phyloP scores from a whole-genome alignment of 2,329 filamentous ascomycete species.

The Aspergillus eucalypticola region DNA sequence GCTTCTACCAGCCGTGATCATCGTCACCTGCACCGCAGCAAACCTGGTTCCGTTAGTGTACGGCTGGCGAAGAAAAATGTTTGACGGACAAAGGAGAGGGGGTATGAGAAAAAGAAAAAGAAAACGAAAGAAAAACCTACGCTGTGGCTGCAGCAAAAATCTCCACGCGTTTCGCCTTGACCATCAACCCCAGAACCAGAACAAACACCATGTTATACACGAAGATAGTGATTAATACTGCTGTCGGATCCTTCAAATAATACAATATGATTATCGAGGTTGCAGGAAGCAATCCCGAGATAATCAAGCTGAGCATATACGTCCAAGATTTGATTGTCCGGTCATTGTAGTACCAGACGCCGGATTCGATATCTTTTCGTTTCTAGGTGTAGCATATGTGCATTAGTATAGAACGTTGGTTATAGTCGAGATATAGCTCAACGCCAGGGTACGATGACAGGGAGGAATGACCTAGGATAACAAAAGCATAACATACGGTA shows the following conservation, averaged over 20 bases:
- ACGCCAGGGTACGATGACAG: not conserved
- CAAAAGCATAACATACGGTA: not conserved
- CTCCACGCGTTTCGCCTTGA: conserved; percentile 1
- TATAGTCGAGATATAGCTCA: not conserved
- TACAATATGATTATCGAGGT: not conserved
- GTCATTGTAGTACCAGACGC: not conserved
- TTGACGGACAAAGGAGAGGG: too few species aligned
- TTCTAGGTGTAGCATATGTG: not conserved
- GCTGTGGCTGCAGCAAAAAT: conserved; percentile 4
- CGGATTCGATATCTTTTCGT: not conserved
- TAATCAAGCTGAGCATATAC: not conserved
- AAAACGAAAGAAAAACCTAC: not conserved
- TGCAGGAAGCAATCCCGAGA: conserved; percentile 1
- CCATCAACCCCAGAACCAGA: conserved; percentile 3
- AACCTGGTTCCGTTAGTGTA: too few species aligned
- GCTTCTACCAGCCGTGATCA: too few species aligned
- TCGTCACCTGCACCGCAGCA: too few species aligned
- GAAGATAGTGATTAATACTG: not conserved
- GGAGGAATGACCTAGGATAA: not conserved
- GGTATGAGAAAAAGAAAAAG: too few species aligned
- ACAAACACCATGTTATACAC: conserved; percentile 5
- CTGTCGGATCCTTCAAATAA: not conserved
- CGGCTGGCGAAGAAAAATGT: too few species aligned
- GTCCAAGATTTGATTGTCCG: not conserved
- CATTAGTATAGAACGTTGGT: too few species aligned